phyloP scores from a whole-genome alignment of 768 basidiomycete genomes.

The Ramaria sp. region DNA sequence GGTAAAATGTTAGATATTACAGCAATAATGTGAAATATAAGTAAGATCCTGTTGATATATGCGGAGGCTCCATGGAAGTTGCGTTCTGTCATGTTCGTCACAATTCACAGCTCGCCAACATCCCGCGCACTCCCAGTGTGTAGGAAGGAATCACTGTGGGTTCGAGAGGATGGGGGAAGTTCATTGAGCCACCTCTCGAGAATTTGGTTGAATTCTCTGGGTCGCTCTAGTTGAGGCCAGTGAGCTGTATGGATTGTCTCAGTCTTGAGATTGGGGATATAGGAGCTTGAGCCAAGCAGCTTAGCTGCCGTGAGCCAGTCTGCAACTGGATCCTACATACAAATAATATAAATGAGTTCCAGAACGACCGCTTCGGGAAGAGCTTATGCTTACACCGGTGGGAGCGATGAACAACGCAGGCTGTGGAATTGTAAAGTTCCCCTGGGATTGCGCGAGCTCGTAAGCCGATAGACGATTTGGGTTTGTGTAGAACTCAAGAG shows the following conservation, averaged over 20 bases:
- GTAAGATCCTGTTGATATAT: too few relatives aligned
- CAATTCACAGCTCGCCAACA: neutral
- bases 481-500: slow-evolving; percentile 53
- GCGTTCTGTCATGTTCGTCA: too few relatives aligned
- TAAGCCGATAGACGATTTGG: slow-evolving; percentile 30
- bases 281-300: slow-evolving; percentile 18
- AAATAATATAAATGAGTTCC: neutral
- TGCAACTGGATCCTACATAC: slow-evolving; percentile 32
- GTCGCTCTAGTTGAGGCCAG: slow-evolving; percentile 61
- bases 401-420: slow-evolving; percentile 32
- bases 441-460: slow-evolving; percentile 27
- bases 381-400: slow-evolving; percentile 21
- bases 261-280: slow-evolving; percentile 26
- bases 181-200: slow-evolving; percentile 41
- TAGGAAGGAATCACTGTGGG: neutral
- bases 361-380: neutral
- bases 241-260: slow-evolving; percentile 45
- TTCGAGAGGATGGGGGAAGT: neutral
- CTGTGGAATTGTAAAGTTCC: slow-evolving; percentile 31
- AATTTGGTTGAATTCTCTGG: slow-evolving; percentile 38
- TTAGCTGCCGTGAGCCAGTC: slow-evolving; percentile 27
- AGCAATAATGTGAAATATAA: too few relatives aligned
- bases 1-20: too few relatives aligned
- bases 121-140: neutral
- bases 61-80: too few relatives aligned